Evolutionary conservation across 495 filamentous ascomycete genomes (phyloP).

Genomic region (Podospora anserina): DNA sequence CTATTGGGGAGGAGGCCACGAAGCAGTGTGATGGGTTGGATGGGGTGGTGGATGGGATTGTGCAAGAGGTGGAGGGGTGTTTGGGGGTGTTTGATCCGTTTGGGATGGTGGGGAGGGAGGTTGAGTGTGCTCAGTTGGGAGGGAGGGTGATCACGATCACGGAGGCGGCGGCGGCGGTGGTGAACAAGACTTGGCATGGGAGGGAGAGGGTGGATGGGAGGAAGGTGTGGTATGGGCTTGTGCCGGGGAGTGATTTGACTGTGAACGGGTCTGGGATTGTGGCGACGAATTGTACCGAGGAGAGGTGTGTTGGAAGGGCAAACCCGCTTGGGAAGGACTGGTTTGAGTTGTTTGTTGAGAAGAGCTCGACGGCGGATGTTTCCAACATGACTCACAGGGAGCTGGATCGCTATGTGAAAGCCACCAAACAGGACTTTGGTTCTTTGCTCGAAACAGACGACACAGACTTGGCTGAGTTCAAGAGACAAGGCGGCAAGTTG

Average conservation of each 20-base stretch:
- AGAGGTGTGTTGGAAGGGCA: conserved; percentile 19
- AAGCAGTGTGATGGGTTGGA: conserved; percentile 40
- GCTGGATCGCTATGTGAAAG: conserved; percentile 30
- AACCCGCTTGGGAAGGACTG: conserved; percentile 12
- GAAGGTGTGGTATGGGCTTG: conserved; percentile 26
- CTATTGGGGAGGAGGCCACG: conserved; percentile 30
- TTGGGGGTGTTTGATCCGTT: conserved; percentile 29
- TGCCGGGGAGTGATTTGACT: conserved; percentile 21
- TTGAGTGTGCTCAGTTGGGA: conserved; percentile 16
- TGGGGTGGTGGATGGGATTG: conserved; percentile 37
- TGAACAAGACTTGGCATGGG: conserved; percentile 32
- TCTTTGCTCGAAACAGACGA: conserved; percentile 37
- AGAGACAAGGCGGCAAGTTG: conserved; percentile 41
- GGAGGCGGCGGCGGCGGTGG: conserved; percentile 25
- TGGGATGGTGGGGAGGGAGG: conserved; percentile 16
- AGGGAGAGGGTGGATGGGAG: conserved; percentile 18
- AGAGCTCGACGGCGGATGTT: conserved; percentile 21
- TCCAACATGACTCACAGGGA: conserved; percentile 20
- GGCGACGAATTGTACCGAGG: conserved; percentile 23
- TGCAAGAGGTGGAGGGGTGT: conserved; percentile 27
- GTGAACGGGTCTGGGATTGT: conserved; percentile 18
- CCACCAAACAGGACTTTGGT: conserved; percentile 28
- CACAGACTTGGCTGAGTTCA: conserved; percentile 43
- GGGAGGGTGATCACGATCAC: conserved; percentile 16
- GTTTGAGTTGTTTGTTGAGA: conserved; percentile 26